These are phyloP conservation scores for Fusarium xyrophilum DNA, from an alignment of 2,329 filamentous ascomycete species.

Conservation along the genomic window DNA sequence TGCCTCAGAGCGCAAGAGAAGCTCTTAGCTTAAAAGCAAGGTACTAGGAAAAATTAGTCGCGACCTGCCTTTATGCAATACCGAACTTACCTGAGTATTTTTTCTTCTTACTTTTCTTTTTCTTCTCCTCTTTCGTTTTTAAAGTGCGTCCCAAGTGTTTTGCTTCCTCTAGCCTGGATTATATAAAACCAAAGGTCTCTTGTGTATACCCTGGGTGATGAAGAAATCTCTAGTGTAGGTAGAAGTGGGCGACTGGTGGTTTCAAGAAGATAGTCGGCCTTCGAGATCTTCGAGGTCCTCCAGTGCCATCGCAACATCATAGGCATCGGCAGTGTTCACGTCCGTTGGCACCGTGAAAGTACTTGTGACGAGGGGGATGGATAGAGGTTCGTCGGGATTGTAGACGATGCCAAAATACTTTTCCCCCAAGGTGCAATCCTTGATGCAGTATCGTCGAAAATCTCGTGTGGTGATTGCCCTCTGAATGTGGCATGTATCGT, in stretches of 20 bases:
- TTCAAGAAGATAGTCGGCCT: neutral
- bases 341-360: neutral
- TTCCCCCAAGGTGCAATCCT: neutral
- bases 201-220: neutral
- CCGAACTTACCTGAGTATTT: neutral
- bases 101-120: neutral
- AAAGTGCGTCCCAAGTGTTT: neutral
- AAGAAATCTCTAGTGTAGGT: neutral
- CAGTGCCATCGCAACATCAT: neutral
- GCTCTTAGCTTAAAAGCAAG: neutral
- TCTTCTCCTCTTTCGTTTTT: neutral
- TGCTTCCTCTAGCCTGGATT: neutral
- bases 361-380: neutral
- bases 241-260: neutral
- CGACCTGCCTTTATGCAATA: no score
- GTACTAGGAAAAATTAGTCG: neutral
- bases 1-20: neutral
- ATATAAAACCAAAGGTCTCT: neutral
- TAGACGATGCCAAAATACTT: conserved; percentile 10
- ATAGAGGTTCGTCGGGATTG: neutral
- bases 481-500: neutral
- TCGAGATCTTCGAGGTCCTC: neutral
- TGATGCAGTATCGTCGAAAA: neutral
- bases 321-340: neutral
- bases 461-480: neutral